phyloP scores from a whole-genome alignment of 1,284 basidiomycete species.

The Laetiporus sulphureus region DNA sequence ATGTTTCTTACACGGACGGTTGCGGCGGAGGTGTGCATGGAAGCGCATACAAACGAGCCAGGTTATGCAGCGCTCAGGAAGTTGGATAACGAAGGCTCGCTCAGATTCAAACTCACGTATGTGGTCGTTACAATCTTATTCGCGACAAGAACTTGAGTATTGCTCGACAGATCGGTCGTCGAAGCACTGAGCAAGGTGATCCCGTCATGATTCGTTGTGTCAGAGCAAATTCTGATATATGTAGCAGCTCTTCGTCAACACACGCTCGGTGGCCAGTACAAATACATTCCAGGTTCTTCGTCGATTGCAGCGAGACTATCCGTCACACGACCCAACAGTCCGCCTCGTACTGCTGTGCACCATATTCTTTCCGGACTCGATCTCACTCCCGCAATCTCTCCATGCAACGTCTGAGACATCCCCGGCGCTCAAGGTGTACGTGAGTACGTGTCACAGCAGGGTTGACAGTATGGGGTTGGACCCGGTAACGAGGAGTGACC shows the following conservation, averaged over 20 bases:
- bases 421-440: slow-evolving; percentile 18
- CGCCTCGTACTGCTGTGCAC: slow-evolving; percentile 63
- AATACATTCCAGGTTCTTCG: slow-evolving; percentile 46
- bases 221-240: slow-evolving; percentile 2
- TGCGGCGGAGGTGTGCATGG: slow-evolving; percentile 74
- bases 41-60: slow-evolving; percentile 58
- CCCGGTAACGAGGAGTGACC: slow-evolving; percentile 51
- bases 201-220: not conserved
- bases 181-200: slow-evolving; percentile 56
- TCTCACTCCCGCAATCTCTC: slow-evolving; percentile 30
- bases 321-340: slow-evolving; percentile 47
- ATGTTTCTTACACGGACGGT: slow-evolving; percentile 77
- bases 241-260: slow-evolving; percentile 55
- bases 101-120: slow-evolving; percentile 52
- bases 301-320: slow-evolving; percentile 58
- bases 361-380: slow-evolving; percentile 42
- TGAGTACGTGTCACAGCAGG: slow-evolving; percentile 28
- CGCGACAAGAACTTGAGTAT: too few species aligned
- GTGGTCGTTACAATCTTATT: too few species aligned
- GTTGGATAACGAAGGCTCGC: slow-evolving; percentile 51
- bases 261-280: slow-evolving; percentile 52
- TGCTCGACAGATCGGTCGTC: slow-evolving; percentile 46
- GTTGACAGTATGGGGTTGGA: slow-evolving; percentile 46
- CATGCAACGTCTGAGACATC: slow-evolving; percentile 6
- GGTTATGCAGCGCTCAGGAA: slow-evolving; percentile 61